Percentiles rank a stretch among this genome's conserved stretches.
phyloP scores from a whole-genome alignment of 495 filamentous ascomycete genomes.

The Penicillium parvum region DNA sequence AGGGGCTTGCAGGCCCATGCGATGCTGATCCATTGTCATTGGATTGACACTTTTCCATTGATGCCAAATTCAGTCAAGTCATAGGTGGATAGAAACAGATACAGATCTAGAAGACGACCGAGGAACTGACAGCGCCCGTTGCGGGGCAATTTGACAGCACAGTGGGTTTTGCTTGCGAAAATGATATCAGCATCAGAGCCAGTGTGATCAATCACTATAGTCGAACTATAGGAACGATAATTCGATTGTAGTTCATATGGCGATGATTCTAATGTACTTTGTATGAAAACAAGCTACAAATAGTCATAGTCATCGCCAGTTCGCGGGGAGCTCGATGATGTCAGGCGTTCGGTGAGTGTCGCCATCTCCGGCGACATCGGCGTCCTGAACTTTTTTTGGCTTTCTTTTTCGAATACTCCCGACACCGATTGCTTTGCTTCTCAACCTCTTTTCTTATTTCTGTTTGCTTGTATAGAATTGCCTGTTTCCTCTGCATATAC shows the following conservation, averaged over 20 bases:
- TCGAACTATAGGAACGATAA: too few relatives aligned
- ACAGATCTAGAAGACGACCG: not conserved
- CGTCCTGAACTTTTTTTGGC: conserved; percentile 20
- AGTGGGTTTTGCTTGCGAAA: too few relatives aligned
- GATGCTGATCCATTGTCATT: not conserved
- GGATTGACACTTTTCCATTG: too few relatives aligned
- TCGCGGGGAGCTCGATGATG: conserved; percentile 25
- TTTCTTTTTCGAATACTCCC: not conserved
- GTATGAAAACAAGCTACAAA: not conserved
- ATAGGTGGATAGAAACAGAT: too few relatives aligned
- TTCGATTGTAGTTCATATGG: too few relatives aligned
- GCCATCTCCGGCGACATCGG: conserved; percentile 24
- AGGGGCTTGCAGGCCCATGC: not conserved
- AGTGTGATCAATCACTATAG: too few relatives aligned
- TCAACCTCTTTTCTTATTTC: not conserved
- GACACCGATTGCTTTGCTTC: not conserved
- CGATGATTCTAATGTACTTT: too few relatives aligned
- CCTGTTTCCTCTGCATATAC: not conserved
- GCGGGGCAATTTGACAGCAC: conserved; percentile 1
- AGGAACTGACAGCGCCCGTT: conserved; percentile 2
- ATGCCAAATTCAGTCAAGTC: too few relatives aligned
- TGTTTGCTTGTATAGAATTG: not conserved
- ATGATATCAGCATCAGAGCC: too few relatives aligned
- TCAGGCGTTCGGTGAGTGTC: conserved; percentile 27
- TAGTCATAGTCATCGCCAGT: not conserved